Percentiles rank a stretch among this genome's conserved stretches.
Conservation (phyloP, 805 yeast species). For the Zygosaccharomyces lentus region DNA sequence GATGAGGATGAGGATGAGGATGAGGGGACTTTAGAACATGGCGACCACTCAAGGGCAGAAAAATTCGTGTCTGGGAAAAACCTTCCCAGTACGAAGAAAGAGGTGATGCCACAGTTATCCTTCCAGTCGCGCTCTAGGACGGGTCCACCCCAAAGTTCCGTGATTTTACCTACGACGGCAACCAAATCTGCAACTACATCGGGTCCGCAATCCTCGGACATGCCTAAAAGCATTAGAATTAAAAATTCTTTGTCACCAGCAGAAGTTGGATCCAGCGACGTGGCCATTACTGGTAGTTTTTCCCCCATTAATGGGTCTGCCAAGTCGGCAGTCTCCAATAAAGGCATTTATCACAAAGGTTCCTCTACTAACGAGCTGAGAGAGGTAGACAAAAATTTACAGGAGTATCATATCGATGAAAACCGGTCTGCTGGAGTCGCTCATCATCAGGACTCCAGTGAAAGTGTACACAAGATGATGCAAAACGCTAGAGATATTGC, state of each 20-base stretch:
- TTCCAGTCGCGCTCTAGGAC: constrained; percentile 6
- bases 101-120: background rate
- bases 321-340: constrained; percentile 23
- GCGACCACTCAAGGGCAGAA: background rate
- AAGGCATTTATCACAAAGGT: constrained; percentile 14
- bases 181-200: constrained; percentile 8
- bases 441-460: constrained; percentile 11
- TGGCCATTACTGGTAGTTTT: constrained; percentile 44
- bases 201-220: constrained; percentile 8
- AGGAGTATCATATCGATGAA: constrained; percentile 14
- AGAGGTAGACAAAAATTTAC: constrained; percentile 13
- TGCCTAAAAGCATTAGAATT: constrained; percentile 12
- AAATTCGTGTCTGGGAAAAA: background rate
- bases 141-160: constrained; percentile 11
- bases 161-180: constrained; percentile 9
- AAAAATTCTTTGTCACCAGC: constrained; percentile 21
- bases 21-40: background rate
- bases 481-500: constrained; percentile 24
- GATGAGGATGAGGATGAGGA: constrained; percentile 24
- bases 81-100: background rate
- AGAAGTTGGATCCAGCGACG: constrained; percentile 35
- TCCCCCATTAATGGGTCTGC: constrained; percentile 28
- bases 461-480: constrained; percentile 25
- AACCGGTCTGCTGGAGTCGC: constrained; percentile 1
- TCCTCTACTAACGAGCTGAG: constrained; percentile 8